phyloP scores from a whole-genome alignment of 129 eudicot genomes.

The Daucus carota region DH1_v3.0 NC_030387.2:6724001-6724500 shows the following conservation, averaged over 20 bases:
- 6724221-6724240: slow-evolving; percentile 93
- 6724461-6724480: slow-evolving; percentile 68
- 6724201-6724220: slow-evolving; percentile 69
- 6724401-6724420: slow-evolving; percentile 24
- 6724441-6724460: slow-evolving; percentile 53
- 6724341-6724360: slow-evolving; percentile 58
- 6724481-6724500: slow-evolving; percentile 56
- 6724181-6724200: slow-evolving; percentile 84
- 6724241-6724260: slow-evolving; percentile 77
- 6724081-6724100: slow-evolving; percentile 43
- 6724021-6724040: no score
- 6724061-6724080: no score
- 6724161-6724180: slow-evolving; percentile 61
- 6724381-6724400: slow-evolving; percentile 30
- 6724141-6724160: slow-evolving; percentile 51
- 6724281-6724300: slow-evolving; percentile 71
- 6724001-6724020: no score
- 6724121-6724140: slow-evolving; percentile 45
- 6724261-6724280: slow-evolving; percentile 65
- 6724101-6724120: slow-evolving; percentile 59
- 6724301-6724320: slow-evolving; percentile 63
- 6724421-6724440: slow-evolving; percentile 53
- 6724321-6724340: slow-evolving; percentile 67
- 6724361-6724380: slow-evolving; percentile 63
- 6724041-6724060: no score